phyloP scores from a whole-genome alignment of 306 rosid species.

The Casuarina glauca region DNA sequence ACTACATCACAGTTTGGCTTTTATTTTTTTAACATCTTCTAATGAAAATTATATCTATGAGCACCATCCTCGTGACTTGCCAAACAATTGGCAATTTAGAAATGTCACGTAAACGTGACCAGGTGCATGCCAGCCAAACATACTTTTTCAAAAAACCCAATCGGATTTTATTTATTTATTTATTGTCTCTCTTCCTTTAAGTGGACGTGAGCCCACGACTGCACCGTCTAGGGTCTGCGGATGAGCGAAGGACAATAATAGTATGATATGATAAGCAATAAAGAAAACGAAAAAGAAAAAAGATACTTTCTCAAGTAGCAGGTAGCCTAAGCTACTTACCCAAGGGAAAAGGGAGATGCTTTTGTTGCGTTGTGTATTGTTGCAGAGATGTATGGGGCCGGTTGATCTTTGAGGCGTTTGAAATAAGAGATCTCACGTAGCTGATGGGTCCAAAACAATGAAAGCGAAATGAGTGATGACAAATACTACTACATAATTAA shows the following conservation, averaged over 20 bases:
- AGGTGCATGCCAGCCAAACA: slow-evolving; percentile 10
- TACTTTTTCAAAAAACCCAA: no score
- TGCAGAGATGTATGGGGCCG: no score
- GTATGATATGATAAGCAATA: background rate
- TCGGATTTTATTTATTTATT: background rate
- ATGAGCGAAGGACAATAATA: background rate
- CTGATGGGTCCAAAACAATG: no score
- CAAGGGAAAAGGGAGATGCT: no score
- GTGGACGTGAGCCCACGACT: slow-evolving; percentile 24
- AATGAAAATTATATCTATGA: no score
- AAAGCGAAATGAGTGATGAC: no score
- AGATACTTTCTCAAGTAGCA: background rate
- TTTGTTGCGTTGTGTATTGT: no score
- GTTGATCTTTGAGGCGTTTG: no score
- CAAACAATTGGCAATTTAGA: background rate
- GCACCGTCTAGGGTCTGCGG: background rate
- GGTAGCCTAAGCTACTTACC: background rate
- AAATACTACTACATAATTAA: no score
- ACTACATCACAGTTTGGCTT: no score
- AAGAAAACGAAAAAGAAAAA: background rate
- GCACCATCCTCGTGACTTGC: background rate
- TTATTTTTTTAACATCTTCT: no score
- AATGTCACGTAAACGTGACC: background rate
- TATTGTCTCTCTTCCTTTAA: background rate
- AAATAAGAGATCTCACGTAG: no score